Base-by-base conservation (phyloP, 2,329 filamentous ascomycete species). In the Alternaria ethzedia region DNA sequence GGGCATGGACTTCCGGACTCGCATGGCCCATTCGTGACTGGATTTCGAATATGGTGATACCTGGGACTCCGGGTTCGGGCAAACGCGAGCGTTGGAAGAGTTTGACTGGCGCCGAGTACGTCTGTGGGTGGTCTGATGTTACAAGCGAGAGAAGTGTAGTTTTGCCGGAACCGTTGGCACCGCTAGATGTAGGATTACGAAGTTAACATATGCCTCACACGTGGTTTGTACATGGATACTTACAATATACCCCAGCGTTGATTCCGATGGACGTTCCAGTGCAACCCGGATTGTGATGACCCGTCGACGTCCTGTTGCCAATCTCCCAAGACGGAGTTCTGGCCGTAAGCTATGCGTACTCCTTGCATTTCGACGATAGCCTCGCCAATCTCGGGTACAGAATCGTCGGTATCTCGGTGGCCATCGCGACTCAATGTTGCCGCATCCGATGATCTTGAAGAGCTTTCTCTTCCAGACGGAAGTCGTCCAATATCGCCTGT, bases 101-200 rank as follows among this genome's bases (percentile, higher is more conserved):
- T 70, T 88, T 90, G 64, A 99, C 90, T 0, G 95, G 94, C 23
- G 94, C 87, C 0, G 92, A 93, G 78, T 98, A 99, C 0, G 94
- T 90, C 79, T 98, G 95, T 0, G 96, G 96, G 73, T 99, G 96
- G 75, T 99, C 96, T 1, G 95, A 98, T 63, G 93, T 96, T 63
- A 99, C 91, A 6, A 99, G 86, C 6, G 94, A 96, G 26, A 98
- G 87, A 43, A 99, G 86, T 0, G 96, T 99, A 0, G 96, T 99
- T 83, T 99, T 99, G 17, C 96, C 96, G 1, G 93, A 97, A 12
- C 91, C 96, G 72, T 99, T 98, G 30, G 94, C 91, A 0, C 96
- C 96, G 75, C 36, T 41, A 41, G 1, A 17, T 41, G 36, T 41
- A 41, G n/a, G 15, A 2, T 4, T 41, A 17, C 1, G 3, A 41